phyloP scores from a whole-genome alignment of 192 early-diverging fungal genomes.

The Lobosporangium transversale region DNA sequence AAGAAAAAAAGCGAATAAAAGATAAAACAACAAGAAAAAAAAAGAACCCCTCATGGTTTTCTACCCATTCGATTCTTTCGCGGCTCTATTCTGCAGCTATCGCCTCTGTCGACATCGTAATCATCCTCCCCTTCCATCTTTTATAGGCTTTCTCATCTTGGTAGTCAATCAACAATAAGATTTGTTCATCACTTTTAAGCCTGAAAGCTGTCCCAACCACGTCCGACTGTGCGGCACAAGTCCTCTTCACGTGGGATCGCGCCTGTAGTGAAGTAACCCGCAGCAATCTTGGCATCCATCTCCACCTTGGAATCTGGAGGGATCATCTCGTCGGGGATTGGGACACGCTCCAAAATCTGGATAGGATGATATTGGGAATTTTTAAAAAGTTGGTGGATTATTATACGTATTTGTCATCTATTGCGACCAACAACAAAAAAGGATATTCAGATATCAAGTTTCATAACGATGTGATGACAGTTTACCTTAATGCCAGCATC shows the following conservation, averaged over 20 bases:
- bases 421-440: not conserved
- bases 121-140: too few relatives aligned
- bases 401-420: not conserved
- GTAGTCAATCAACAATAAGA: too few relatives aligned
- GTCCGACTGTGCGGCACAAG: conserved; percentile 79
- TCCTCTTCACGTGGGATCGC: conserved; percentile 65
- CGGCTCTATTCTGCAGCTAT: too few relatives aligned
- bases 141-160: too few relatives aligned
- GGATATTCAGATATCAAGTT: too few relatives aligned
- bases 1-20: too few relatives aligned
- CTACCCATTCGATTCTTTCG: too few relatives aligned
- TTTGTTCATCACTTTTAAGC: too few relatives aligned
- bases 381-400: not conserved
- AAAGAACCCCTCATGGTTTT: too few relatives aligned
- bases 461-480: too few relatives aligned
- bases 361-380: not conserved
- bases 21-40: too few relatives aligned
- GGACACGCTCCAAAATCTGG: conserved; percentile 85
- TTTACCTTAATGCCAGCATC: conserved; percentile 68
- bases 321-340: conserved; percentile 89
- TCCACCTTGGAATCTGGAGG: conserved; percentile 93
- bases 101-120: too few relatives aligned
- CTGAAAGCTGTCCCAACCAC: conserved; percentile 83
- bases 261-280: conserved; percentile 91
- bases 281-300: conserved; percentile 96